These are phyloP conservation scores for Cryphonectria japonica DNA, from an alignment of 2,329 filamentous ascomycete species.

Conservation along the genomic window DNA sequence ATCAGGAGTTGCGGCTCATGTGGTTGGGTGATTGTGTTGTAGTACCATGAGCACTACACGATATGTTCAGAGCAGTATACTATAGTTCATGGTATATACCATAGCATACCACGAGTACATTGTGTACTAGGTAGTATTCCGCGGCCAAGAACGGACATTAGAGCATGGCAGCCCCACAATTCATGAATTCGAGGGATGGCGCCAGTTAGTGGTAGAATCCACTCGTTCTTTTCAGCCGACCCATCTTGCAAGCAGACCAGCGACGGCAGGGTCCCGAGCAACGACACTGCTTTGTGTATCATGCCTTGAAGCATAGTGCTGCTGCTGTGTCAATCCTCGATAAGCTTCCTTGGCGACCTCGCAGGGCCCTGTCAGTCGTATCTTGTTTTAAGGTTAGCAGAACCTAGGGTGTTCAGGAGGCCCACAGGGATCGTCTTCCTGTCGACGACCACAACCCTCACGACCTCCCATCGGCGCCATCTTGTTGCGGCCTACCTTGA, in stretches of 20 bases:
- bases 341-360: constrained; percentile 7
- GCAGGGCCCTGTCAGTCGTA: constrained; percentile 1
- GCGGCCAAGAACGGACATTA: background rate
- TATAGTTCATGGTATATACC: background rate
- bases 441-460: background rate
- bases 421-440: background rate
- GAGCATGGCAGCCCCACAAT: constrained; percentile 2
- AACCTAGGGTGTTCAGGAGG: background rate
- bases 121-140: background rate
- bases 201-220: background rate
- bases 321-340: constrained; percentile 2
- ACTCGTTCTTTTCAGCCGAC: constrained; percentile 1
- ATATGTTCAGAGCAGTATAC: background rate
- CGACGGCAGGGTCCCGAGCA: background rate
- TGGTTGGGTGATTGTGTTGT: background rate
- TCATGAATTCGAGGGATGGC: constrained; percentile 11
- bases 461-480: background rate
- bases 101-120: background rate
- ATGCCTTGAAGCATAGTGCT: background rate
- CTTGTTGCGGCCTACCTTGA: background rate
- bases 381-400: constrained; percentile 4
- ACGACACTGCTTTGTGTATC: background rate
- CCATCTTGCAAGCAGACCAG: background rate
- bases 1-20: background rate
- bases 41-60: background rate